phyloP scores from a whole-genome alignment of 768 basidiomycete species.

The Mycena olivaceomarginata region DNA sequence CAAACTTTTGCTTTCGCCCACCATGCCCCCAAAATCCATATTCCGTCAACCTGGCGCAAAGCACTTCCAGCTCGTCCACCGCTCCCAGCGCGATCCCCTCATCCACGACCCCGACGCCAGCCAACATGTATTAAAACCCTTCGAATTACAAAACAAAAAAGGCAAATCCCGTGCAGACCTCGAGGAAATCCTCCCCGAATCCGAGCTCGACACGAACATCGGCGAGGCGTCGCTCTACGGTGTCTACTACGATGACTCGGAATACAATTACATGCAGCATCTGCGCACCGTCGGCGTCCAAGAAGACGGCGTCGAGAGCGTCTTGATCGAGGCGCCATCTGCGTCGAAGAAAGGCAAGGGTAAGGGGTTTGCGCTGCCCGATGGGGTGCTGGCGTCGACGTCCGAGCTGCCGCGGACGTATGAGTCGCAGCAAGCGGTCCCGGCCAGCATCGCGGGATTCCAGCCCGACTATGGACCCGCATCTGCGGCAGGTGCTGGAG shows the following conservation, averaged over 20 bases:
- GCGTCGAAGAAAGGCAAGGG: constrained; percentile 55
- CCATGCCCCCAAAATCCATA: constrained; percentile 88
- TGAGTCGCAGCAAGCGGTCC: constrained; percentile 87
- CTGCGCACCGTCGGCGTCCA: constrained; percentile 85
- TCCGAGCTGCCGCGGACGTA: constrained; percentile 85
- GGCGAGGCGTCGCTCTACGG: constrained; percentile 95
- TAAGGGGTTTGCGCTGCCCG: constrained; percentile 72
- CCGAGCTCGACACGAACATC: constrained; percentile 72
- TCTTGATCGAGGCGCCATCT: constrained; percentile 86
- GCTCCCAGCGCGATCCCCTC: constrained; percentile 96
- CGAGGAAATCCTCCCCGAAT: constrained; percentile 72
- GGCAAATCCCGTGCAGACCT: constrained; percentile 91
- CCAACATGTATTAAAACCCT: constrained; percentile 90
- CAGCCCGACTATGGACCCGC: constrained; percentile 98
- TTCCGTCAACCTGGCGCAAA: constrained; percentile 93
- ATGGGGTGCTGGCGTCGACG: constrained; percentile 83
- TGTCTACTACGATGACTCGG: constrained; percentile 94
- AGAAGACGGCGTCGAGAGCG: constrained; percentile 88
- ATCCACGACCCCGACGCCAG: constrained; percentile 95
- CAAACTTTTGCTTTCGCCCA: constrained; percentile 47
- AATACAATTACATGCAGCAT: constrained; percentile 99
- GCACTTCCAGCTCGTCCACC: constrained; percentile 98
- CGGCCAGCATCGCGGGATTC: constrained; percentile 89
- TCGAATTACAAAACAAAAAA: constrained; percentile 87
- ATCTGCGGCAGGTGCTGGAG: constrained; percentile 93